Conservation (phyloP, 2,329 filamentous ascomycete species). For the Teratosphaeria zuluensis region DNA sequence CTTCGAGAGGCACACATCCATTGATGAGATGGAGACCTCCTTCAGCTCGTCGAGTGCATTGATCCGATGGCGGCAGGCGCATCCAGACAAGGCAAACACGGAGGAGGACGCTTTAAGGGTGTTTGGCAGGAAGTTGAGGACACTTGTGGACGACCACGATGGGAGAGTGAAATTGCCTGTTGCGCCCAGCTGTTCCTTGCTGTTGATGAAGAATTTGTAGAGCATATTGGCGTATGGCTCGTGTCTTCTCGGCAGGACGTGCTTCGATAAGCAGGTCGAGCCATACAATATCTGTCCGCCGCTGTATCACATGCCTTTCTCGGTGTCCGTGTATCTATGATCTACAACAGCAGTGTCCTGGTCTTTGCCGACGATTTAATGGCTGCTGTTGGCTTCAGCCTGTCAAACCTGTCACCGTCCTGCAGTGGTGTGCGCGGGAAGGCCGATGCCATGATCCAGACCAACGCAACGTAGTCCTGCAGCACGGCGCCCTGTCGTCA, state of each 20-base stretch:
- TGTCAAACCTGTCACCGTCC: too few species aligned
- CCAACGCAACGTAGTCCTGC: neutral
- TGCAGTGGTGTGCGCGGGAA: neutral
- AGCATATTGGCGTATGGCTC: neutral
- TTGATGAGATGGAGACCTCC: conserved; percentile 28
- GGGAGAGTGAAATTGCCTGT: neutral
- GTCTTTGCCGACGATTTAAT: too few species aligned
- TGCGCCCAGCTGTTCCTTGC: conserved; percentile 3
- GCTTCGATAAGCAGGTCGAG: neutral
- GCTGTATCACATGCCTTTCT: too few species aligned
- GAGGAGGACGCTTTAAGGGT: conserved; percentile 29
- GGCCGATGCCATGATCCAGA: neutral
- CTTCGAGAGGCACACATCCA: conserved; percentile 14
- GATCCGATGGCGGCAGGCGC: conserved; percentile 37
- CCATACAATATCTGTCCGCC: too few species aligned
- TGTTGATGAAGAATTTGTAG: conserved; percentile 6
- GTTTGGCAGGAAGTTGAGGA: conserved; percentile 20
- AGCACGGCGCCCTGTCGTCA: neutral
- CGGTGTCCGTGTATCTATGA: too few species aligned
- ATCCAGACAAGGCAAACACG: conserved; percentile 33
- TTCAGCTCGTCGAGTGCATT: conserved; percentile 32
- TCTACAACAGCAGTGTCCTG: too few species aligned
- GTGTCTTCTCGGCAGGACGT: neutral
- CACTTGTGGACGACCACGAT: conserved; percentile 8
- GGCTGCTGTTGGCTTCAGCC: too few species aligned